Conservation (phyloP, 768 basidiomycete genomes). For the Mycena floridula region DNA sequence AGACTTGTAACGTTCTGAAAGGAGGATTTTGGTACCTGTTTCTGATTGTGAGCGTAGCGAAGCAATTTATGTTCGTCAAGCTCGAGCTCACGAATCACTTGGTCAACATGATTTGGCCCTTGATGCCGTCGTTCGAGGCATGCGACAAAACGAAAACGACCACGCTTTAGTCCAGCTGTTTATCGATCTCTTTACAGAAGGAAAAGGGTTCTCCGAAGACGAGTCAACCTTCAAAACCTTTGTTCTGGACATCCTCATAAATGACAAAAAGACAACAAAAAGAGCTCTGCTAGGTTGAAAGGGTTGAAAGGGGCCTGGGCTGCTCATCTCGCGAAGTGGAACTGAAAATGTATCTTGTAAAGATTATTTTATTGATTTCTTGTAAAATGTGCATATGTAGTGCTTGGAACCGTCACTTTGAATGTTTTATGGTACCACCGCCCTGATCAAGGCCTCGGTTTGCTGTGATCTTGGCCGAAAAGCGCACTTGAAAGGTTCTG, state of each 20-base stretch:
- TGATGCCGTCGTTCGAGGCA: conserved; percentile 18
- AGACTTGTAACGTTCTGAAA: too few species aligned
- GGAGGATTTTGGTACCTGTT: too few species aligned
- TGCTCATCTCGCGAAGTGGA: too few species aligned
- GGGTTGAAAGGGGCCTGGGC: conserved; percentile 18
- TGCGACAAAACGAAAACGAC: conserved; percentile 20
- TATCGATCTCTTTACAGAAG: conserved; percentile 17
- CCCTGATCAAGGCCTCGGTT: too few species aligned
- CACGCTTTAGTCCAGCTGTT: conserved; percentile 17
- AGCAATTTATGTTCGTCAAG: conserved; percentile 25
- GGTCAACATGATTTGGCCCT: conserved; percentile 15
- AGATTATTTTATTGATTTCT: too few species aligned
- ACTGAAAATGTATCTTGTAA: too few species aligned
- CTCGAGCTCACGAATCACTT: conserved; percentile 19
- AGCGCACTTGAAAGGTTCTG: neutral
- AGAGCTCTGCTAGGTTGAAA: conserved; percentile 7
- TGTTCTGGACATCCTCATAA: conserved; percentile 12
- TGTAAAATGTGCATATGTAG: too few species aligned
- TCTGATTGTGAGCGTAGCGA: too few species aligned
- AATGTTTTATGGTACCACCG: too few species aligned
- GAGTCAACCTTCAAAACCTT: conserved; percentile 18
- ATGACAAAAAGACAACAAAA: conserved; percentile 7
- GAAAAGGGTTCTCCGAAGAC: conserved; percentile 18
- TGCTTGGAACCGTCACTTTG: too few species aligned
- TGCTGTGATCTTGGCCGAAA: neutral